Base-by-base conservation (phyloP, 805 yeast genomes). In the Candida easanensis region DNA sequence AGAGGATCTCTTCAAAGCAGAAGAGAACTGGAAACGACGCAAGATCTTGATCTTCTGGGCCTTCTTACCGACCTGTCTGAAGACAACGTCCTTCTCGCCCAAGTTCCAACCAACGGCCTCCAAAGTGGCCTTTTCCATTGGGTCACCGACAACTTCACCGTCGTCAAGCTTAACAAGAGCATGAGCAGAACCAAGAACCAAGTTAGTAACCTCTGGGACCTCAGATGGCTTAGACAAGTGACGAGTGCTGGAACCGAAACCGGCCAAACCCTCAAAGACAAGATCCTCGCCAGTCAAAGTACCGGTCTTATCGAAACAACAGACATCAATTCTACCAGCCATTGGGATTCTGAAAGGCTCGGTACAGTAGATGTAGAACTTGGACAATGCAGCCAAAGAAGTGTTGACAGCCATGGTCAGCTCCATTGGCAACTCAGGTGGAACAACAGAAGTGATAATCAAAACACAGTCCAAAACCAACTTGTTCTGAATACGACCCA, bases 351-450 rank as follows among this genome's bases (percentile, higher is more conserved):
- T 80, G 73, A 93, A 93, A 15, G 99, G 99, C 66, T 93, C 99
- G 33, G 99, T 93, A 73, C 99, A 93, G 71, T 85, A 93, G 50
- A 93, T 83, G 63, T 83, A 90, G 63, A 75, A 83, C 66, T 93
- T 93, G 56, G 85, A 81, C 52, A 93, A 74, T 3, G 97, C 89
- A 46, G 89, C 80, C 63, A 93, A 73, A 6, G 98, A 90, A 30
- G 86, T 76, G 67, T 93, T 93, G 32, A 93, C 99, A 47, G 99
- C 98, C 91, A 93, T 84, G 13, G 99, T 93, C 57, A 93, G 77
- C 71, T 93, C 99, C 98, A 93, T 93, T 46, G 99, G 99, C 54
- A 93, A 76, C 69, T 93, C 99, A 33, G 99, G 99, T 28, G 99
- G 99, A 32, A 93, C 99, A 51, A 93, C 99, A 39, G 98, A 90